Percentiles rank a stretch among this genome's conserved stretches.
Conservation (phyloP, 2,329 filamentous ascomycete genomes). For the Colletotrichum aenigma region DNA sequence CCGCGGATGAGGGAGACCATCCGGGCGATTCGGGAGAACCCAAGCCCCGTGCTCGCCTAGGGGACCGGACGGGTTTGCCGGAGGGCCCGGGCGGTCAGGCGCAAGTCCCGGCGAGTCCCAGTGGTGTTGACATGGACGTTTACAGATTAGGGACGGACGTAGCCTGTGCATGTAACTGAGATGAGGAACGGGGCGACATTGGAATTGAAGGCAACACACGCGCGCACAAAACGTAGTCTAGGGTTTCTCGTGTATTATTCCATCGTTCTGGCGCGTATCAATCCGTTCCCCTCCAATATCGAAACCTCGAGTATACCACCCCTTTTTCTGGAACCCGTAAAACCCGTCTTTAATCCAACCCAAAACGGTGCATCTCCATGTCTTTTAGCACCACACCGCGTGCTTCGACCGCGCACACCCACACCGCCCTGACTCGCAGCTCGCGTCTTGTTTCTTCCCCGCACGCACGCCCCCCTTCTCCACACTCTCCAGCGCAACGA, state of each 20-base stretch:
- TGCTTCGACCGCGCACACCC: background rate
- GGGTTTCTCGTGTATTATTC: background rate
- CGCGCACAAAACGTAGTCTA: background rate
- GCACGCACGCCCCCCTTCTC: conserved; percentile 4
- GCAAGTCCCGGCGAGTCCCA: background rate
- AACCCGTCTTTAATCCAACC: background rate
- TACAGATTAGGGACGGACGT: background rate
- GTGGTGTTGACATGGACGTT: background rate
- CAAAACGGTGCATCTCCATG: background rate
- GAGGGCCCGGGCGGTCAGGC: conserved; percentile 6
- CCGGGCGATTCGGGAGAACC: conserved; percentile 59
- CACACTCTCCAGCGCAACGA: conserved; percentile 13
- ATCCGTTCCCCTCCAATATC: background rate
- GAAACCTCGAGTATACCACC: background rate
- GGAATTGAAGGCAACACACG: background rate
- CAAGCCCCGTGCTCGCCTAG: conserved; percentile 39
- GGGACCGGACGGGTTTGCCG: conserved; percentile 10
- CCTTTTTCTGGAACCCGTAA: background rate
- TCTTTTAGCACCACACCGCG: background rate
- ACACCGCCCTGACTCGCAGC: background rate
- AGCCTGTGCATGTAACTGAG: background rate
- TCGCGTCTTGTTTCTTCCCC: background rate
- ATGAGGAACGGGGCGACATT: background rate
- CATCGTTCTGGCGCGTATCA: background rate
- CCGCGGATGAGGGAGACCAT: conserved; percentile 61